A percentile compares a stretch with the other conserved stretches of the same genome.
These are phyloP conservation scores for Pythium diclinum DNA, from an alignment of 352 stramenopile species.

Conservation along the genomic window DNA sequence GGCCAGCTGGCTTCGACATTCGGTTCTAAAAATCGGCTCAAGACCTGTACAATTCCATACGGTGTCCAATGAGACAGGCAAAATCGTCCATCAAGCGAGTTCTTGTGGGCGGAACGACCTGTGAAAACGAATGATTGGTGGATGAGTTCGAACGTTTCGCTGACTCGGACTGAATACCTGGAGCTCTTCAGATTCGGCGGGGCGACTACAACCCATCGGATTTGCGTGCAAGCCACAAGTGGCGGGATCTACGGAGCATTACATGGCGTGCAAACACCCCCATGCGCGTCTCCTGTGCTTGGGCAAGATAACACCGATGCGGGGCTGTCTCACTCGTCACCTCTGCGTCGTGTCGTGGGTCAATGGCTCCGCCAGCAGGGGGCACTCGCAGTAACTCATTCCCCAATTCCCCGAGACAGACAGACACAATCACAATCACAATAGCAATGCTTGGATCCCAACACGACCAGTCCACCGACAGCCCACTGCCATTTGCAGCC, in stretches of 20 bases:
- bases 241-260: constrained; percentile 4
- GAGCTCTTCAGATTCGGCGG: background rate
- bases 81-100: constrained; percentile 1
- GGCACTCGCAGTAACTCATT: constrained; percentile 1
- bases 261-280: background rate
- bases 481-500: constrained; percentile 15
- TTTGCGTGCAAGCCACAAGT: constrained; percentile 2
- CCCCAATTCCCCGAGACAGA: background rate
- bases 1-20: constrained; percentile 10
- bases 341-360: background rate
- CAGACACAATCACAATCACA: background rate
- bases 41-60: background rate
- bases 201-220: constrained; percentile 2
- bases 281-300: constrained; percentile 1
- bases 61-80: constrained; percentile 8
- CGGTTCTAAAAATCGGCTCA: constrained; percentile 1
- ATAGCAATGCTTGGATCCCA: background rate
- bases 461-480: constrained; percentile 10
- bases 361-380: background rate
- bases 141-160: background rate
- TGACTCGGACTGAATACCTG: constrained; percentile 11
- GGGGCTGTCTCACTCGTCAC: background rate
- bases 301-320: constrained; percentile 1
- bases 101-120: background rate
- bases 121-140: background rate